Conservation (phyloP, 2,329 filamentous ascomycete species). For the Botryotinia narcissicola region DNA sequence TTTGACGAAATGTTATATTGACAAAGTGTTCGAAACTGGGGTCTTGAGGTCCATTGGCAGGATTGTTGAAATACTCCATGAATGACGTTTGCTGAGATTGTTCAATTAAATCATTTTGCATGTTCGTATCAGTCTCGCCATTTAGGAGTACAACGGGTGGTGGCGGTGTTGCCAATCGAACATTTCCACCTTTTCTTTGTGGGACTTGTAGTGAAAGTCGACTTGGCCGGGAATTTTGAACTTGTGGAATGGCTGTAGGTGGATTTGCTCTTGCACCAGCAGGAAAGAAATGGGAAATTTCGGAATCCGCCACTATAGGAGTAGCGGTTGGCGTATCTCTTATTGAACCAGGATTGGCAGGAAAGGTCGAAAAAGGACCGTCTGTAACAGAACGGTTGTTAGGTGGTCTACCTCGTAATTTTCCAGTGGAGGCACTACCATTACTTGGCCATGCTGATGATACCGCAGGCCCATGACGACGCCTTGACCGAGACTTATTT, state of each 20-base stretch:
- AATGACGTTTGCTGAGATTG: slow-evolving; percentile 29
- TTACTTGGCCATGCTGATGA: slow-evolving; percentile 85
- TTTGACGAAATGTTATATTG: slow-evolving; percentile 36
- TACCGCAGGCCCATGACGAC: slow-evolving; percentile 79
- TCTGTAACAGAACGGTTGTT: slow-evolving; percentile 66
- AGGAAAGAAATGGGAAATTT: slow-evolving; percentile 39
- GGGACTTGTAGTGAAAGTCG: slow-evolving; percentile 62
- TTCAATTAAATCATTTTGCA: slow-evolving; percentile 36
- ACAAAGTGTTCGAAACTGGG: slow-evolving; percentile 32
- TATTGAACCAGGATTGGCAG: slow-evolving; percentile 54
- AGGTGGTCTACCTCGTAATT: slow-evolving; percentile 76
- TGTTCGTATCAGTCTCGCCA: slow-evolving; percentile 38
- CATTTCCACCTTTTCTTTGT: slow-evolving; percentile 56
- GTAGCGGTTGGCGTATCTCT: slow-evolving; percentile 44
- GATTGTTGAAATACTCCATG: slow-evolving; percentile 35
- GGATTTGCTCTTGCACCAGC: slow-evolving; percentile 24
- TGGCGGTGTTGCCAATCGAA: slow-evolving; percentile 60
- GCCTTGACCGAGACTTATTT: slow-evolving; percentile 53
- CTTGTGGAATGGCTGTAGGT: slow-evolving; percentile 26
- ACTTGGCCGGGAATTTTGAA: slow-evolving; percentile 43
- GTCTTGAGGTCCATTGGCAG: slow-evolving; percentile 25
- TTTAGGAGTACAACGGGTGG: slow-evolving; percentile 48
- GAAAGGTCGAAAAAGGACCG: slow-evolving; percentile 68
- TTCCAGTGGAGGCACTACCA: slow-evolving; percentile 60
- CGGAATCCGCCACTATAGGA: slow-evolving; percentile 45